Percentiles rank a stretch among this genome's conserved stretches.
These are phyloP conservation scores for Rugosomyces carneus DNA, from an alignment of 1,284 basidiomycete species.

Conservation along the genomic window DNA sequence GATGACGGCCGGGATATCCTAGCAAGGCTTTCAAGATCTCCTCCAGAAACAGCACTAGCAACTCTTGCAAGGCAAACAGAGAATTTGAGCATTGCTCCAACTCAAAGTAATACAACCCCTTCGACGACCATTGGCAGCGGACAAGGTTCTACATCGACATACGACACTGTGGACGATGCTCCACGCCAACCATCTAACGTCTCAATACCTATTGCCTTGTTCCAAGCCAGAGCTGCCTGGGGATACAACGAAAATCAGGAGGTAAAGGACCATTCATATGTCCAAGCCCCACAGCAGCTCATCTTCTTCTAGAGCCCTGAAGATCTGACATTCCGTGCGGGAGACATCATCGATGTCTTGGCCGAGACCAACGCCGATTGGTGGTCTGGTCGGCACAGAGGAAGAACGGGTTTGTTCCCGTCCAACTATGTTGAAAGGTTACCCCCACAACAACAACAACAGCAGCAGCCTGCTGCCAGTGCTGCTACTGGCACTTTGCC, in stretches of 20 bases:
- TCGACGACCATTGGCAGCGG: slow-evolving; percentile 10
- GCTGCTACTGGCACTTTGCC: slow-evolving; percentile 8
- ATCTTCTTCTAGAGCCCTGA: slow-evolving; percentile 41
- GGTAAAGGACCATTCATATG: slow-evolving; percentile 26
- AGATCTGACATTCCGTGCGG: slow-evolving; percentile 52
- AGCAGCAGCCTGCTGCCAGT: neutral
- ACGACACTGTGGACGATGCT: slow-evolving; percentile 10
- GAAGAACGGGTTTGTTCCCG: slow-evolving; percentile 57
- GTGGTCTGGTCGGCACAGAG: slow-evolving; percentile 56
- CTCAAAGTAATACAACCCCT: slow-evolving; percentile 14
- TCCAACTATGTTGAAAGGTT: slow-evolving; percentile 24
- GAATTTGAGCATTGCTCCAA: slow-evolving; percentile 7
- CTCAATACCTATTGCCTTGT: slow-evolving; percentile 19
- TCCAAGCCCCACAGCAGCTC: neutral
- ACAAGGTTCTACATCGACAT: neutral
- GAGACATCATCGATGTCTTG: slow-evolving; percentile 54
- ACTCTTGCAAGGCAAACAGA: slow-evolving; percentile 10
- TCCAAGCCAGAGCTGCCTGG: slow-evolving; percentile 56
- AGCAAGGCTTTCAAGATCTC: slow-evolving; percentile 35
- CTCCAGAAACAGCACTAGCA: neutral
- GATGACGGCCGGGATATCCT: slow-evolving; percentile 49
- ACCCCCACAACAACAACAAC: slow-evolving; percentile 14
- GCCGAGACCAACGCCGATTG: slow-evolving; percentile 59
- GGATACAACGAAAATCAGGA: slow-evolving; percentile 54
- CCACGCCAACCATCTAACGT: slow-evolving; percentile 24